Evolutionary conservation across 2,329 filamentous ascomycete species (phyloP).

Genomic region (Fusarium dlaminii): DNA sequence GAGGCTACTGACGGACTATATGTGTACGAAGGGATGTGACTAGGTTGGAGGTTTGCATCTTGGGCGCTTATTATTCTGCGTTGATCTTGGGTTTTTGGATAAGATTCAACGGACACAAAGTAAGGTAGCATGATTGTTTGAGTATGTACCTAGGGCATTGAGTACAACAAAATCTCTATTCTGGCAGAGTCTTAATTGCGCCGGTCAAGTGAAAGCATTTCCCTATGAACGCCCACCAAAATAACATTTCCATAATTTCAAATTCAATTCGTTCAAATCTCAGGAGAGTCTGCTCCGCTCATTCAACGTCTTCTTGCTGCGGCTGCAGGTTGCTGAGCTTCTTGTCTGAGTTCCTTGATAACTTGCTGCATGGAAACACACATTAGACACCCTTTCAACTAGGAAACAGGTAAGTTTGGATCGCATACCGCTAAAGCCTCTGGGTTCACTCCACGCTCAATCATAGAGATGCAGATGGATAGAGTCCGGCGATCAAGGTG

Average conservation of each 20-base stretch:
- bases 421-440: slow-evolving; percentile 86
- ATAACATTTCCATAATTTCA: neutral
- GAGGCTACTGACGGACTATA: slow-evolving; percentile 13
- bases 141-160: slow-evolving; percentile 2
- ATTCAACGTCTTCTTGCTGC: slow-evolving; percentile 42
- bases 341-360: slow-evolving; percentile 67
- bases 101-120: slow-evolving; percentile 8
- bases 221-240: slow-evolving; percentile 21
- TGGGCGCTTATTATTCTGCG: slow-evolving; percentile 17
- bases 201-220: slow-evolving; percentile 1
- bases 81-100: neutral
- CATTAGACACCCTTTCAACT: neutral
- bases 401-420: rapidly evolving
- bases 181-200: neutral
- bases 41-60: slow-evolving; percentile 19
- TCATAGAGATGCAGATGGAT: slow-evolving; percentile 94
- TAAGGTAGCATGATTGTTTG: slow-evolving; percentile 10
- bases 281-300: neutral
- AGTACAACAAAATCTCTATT: slow-evolving; percentile 9
- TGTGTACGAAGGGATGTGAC: slow-evolving; percentile 18
- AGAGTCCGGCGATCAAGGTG: slow-evolving; percentile 89
- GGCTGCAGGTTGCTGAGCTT: slow-evolving; percentile 58
- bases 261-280: neutral
- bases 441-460: slow-evolving; percentile 96
- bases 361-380: slow-evolving; percentile 56